phyloP scores from a whole-genome alignment of 2,329 filamentous ascomycete species.

The Fragosphaeria purpurea region DNA sequence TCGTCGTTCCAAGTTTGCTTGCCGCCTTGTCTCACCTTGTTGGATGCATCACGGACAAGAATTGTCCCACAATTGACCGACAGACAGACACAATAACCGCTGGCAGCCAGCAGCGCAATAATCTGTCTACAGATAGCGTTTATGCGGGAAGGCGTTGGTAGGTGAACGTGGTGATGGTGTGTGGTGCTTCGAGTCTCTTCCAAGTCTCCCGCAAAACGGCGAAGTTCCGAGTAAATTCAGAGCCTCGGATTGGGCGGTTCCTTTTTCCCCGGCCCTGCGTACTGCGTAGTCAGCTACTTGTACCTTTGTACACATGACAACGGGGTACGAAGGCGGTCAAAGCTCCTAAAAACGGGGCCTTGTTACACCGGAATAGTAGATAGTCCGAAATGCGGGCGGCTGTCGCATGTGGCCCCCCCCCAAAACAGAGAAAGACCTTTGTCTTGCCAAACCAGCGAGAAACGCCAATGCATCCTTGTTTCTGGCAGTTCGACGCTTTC shows the following conservation, averaged over 20 bases:
- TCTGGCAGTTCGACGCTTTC: too few species aligned
- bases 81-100: too few species aligned
- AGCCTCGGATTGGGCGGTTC: slow-evolving; percentile 13
- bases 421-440: too few species aligned
- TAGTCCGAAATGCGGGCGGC: slow-evolving; percentile 2
- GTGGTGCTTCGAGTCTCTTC: not conserved
- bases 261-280: not conserved
- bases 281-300: not conserved
- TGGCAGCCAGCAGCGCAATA: too few species aligned
- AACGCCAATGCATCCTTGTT: too few species aligned
- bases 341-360: not conserved
- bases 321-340: not conserved
- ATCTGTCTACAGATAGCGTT: too few species aligned
- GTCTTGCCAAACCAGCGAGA: too few species aligned
- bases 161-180: slow-evolving; percentile 1
- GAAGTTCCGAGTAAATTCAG: slow-evolving; percentile 9
- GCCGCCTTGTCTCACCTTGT: slow-evolving; percentile 19
- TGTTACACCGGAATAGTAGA: slow-evolving; percentile 7
- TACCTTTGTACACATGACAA: too few species aligned
- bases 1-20: not conserved
- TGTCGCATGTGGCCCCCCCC: too few species aligned
- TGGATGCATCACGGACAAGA: slow-evolving; percentile 22
- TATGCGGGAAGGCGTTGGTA: not conserved
- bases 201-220: too few species aligned
- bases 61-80: not conserved